These are phyloP conservation scores for Geosmithia flava DNA, from an alignment of 2,329 filamentous ascomycete species.

Conservation along the genomic window DNA sequence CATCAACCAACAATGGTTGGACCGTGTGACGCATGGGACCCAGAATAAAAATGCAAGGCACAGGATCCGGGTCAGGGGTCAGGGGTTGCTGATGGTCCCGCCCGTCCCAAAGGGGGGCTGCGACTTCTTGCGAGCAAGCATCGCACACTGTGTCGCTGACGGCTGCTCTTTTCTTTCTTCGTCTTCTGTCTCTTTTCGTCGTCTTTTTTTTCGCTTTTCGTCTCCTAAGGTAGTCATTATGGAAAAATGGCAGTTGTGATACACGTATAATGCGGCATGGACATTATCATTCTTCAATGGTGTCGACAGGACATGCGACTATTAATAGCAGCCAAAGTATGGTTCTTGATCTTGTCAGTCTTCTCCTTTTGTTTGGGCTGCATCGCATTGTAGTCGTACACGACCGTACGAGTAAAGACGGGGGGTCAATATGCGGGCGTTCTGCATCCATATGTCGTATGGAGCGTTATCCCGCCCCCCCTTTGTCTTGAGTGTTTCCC, in stretches of 20 bases:
- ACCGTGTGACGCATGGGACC: conserved; percentile 1
- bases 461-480: background rate
- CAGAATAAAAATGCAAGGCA: conserved; percentile 2
- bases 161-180: conserved; percentile 23
- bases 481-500: background rate
- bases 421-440: background rate
- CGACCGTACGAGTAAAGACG: background rate
- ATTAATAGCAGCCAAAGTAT: background rate
- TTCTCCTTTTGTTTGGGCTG: too few species aligned
- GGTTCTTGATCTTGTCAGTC: background rate
- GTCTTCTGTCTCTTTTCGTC: conserved; percentile 40
- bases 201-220: conserved; percentile 40
- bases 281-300: background rate
- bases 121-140: background rate
- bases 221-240: conserved; percentile 5
- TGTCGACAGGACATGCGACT: background rate
- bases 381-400: background rate
- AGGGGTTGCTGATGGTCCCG: background rate
- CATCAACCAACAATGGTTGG: conserved; percentile 1
- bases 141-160: conserved; percentile 1
- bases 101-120: conserved; percentile 1
- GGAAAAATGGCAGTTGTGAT: too few species aligned
- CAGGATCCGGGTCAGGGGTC: conserved; percentile 4
- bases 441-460: background rate
- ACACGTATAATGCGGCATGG: background rate